Conservation (phyloP, 2,329 filamentous ascomycete species). For the Ceratocystis albifundus region DNA sequence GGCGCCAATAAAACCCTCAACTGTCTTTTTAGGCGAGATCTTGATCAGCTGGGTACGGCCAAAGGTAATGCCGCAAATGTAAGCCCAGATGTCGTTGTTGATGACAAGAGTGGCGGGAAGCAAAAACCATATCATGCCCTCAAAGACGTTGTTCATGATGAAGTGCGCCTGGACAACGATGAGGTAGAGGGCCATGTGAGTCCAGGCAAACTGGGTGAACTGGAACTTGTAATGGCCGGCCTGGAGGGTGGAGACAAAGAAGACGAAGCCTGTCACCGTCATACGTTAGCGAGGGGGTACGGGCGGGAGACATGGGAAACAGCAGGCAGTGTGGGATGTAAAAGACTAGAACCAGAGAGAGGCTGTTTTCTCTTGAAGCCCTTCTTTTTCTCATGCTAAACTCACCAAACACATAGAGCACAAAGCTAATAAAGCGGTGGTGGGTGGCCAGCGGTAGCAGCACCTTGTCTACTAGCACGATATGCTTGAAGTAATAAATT, state of each 20-base stretch:
- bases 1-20: constrained; percentile 90
- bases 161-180: constrained; percentile 98
- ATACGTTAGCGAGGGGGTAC: too few species aligned
- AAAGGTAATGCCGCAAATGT: constrained; percentile 94
- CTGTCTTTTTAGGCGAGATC: constrained; percentile 96
- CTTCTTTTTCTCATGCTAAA: not conserved
- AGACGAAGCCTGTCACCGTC: constrained; percentile 74
- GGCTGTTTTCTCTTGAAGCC: too few species aligned
- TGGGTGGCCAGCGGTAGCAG: constrained; percentile 89
- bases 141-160: constrained; percentile 99
- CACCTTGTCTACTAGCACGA: constrained; percentile 87
- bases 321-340: constrained; percentile 27
- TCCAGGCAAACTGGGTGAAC: constrained; percentile 99
- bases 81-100: constrained; percentile 97
- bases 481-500: constrained; percentile 99
- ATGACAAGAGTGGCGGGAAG: constrained; percentile 88
- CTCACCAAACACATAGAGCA: constrained; percentile 92
- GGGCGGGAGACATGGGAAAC: constrained; percentile 22
- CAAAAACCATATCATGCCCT: constrained; percentile 99
- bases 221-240: constrained; percentile 97
- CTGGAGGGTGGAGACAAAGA: constrained; percentile 89
- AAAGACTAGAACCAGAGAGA: not conserved
- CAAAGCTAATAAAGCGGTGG: constrained; percentile 96
- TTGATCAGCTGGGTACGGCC: constrained; percentile 95
- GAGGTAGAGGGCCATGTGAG: constrained; percentile 95